Evolutionary conservation across 208 protist genomes (phyloP), one percentile per base, ranked within the genome.

Genomic region (Porcisia hertigi): DNA sequence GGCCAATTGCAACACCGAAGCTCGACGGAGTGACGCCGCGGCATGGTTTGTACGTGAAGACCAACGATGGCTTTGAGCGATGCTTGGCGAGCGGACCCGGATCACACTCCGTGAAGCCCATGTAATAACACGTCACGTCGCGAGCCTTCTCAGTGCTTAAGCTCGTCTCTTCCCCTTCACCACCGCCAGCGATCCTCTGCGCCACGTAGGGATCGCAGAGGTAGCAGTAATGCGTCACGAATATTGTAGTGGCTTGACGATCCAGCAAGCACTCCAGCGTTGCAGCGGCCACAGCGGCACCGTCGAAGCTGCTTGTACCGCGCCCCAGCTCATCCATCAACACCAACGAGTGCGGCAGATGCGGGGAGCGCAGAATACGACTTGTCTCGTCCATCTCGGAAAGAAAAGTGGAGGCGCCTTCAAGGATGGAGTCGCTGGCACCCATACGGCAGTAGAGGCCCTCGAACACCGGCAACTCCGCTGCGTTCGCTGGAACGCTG

Each of bases 381-480:
- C 94, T 89, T 4, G 98, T 99, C 84, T 99, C 98, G 9, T 90
- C 71, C 97, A 99, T 99, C 79, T 99, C 98, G 0, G 96, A 93
- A 69, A 99, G 88, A 79, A 99, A 99, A 5, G 98, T 99, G n/a
- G 92, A 98, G 67, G 83, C 73, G 71, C 97, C 95, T 59, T 98
- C 88, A 2, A 94, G 75, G 16, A 99, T 81, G 39, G 97, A 88
- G 82, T 99, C 98, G 54, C 81, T 86, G 0, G 98, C 93, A 30
- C 98, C 98, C 88, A 99, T 98, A 39, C 98, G 86, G 67, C 89
- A 95, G 79, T 98, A 98, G 3, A 99, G 66, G 1, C 86, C 85
- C 52, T 93, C 87, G 45, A 98, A 94, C 1, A 99, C 74, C 39
- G 94, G 92, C 76, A 99, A 84, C 43, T 65, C 63, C 20, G 95